Conservation (phyloP, 257 asterid species). For the Solanum sitiens region DNA sequence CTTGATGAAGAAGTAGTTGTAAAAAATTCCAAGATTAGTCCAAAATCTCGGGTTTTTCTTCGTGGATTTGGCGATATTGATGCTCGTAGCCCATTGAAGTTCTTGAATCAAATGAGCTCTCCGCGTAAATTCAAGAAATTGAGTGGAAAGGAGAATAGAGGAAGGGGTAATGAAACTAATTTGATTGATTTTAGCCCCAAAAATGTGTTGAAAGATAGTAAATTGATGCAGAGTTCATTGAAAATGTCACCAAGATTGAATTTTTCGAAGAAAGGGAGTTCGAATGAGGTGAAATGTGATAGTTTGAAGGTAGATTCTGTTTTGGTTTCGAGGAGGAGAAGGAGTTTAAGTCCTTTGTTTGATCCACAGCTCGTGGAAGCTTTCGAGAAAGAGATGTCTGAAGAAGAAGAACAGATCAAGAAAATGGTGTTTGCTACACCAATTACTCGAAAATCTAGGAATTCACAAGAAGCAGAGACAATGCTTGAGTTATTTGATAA, state of each 20-base stretch:
- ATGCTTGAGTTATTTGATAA: constrained; percentile 28
- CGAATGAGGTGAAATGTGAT: constrained; percentile 27
- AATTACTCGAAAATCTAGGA: neutral
- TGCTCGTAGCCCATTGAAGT: constrained; percentile 59
- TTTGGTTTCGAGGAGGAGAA: constrained; percentile 18
- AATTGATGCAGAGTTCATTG: constrained; percentile 20
- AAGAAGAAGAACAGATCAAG: constrained; percentile 52
- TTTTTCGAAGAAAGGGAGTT: constrained; percentile 43
- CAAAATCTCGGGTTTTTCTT: constrained; percentile 34
- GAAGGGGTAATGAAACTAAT: neutral
- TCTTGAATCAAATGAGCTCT: constrained; percentile 56
- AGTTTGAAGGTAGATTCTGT: constrained; percentile 36
- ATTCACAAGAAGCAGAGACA: constrained; percentile 6
- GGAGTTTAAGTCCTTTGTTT: constrained; percentile 53
- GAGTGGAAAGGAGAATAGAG: constrained; percentile 70
- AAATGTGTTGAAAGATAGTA: constrained; percentile 2
- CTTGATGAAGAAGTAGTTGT: constrained; percentile 53
- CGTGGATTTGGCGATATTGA: constrained; percentile 35
- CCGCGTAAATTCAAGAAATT: constrained; percentile 52
- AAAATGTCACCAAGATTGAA: constrained; percentile 53
- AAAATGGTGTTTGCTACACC: constrained; percentile 20
- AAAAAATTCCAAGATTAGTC: constrained; percentile 39
- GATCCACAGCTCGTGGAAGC: constrained; percentile 45
- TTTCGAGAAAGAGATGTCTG: constrained; percentile 35
- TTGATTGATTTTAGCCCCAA: constrained; percentile 42